Evolutionary conservation across 108 stramenopile species (phyloP).

Genomic region (Mediolabrus comicus): DNA sequence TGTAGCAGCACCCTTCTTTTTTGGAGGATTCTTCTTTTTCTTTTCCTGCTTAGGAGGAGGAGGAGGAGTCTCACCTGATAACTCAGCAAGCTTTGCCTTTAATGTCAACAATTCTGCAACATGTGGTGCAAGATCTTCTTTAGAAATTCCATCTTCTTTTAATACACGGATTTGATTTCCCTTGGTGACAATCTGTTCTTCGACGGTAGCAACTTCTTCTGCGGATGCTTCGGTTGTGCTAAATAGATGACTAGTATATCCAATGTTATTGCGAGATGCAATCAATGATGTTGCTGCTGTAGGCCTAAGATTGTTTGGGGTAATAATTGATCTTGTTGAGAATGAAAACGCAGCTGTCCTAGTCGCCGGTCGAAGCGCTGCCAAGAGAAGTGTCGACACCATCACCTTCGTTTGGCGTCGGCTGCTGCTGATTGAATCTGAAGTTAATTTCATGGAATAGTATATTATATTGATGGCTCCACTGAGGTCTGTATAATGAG

Average conservation of each 20-base stretch:
- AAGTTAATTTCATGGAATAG: neutral
- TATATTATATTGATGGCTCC: neutral
- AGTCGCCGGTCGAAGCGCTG: neutral
- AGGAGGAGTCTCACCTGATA: slow-evolving; percentile 9
- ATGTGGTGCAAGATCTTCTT: slow-evolving; percentile 65
- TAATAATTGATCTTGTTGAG: neutral
- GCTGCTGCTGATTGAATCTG: neutral
- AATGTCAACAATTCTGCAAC: slow-evolving; percentile 71
- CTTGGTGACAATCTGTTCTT: slow-evolving; percentile 66
- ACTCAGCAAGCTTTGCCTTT: slow-evolving; percentile 70
- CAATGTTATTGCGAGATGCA: neutral
- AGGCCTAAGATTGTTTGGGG: neutral
- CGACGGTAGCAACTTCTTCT: slow-evolving; percentile 2
- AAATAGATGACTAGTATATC: neutral
- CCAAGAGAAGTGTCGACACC: slow-evolving; percentile 1
- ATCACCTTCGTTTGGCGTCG: slow-evolving; percentile 3
- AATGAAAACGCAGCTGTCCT: slow-evolving; percentile 1
- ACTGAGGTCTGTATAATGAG: neutral
- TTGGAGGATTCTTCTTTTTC: slow-evolving; percentile 39
- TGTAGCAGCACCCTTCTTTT: slow-evolving; percentile 21
- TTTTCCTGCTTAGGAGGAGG: slow-evolving; percentile 6
- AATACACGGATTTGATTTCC: slow-evolving; percentile 74
- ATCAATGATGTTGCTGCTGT: neutral
- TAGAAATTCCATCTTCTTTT: slow-evolving; percentile 71
- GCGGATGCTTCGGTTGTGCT: neutral